Percentiles rank a stretch among this genome's conserved stretches.
Evolutionary conservation across 768 basidiomycete genomes (phyloP).

Genomic region (Floccularia luteovirens): DNA sequence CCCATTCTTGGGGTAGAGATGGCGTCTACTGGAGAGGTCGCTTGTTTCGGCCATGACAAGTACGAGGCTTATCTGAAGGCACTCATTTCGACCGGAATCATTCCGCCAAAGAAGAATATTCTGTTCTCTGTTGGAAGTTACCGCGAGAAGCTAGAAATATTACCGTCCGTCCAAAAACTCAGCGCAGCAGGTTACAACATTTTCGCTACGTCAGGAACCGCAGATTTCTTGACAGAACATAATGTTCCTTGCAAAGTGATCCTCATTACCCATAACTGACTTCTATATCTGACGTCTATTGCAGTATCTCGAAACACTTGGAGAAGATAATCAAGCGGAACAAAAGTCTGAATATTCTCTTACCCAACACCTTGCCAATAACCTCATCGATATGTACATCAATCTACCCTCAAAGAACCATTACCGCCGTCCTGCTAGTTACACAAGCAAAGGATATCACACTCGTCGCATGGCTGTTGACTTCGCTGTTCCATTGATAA

Average conservation of each 20-base stretch:
- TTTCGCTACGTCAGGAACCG: constrained; percentile 94
- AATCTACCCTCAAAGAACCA: constrained; percentile 98
- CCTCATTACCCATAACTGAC: neutral
- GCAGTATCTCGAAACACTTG: constrained; percentile 86
- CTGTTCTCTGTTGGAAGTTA: constrained; percentile 95
- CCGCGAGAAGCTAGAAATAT: constrained; percentile 93
- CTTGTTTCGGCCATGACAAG: constrained; percentile 96
- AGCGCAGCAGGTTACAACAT: constrained; percentile 90
- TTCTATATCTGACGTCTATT: constrained; percentile 2
- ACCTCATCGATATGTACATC: constrained; percentile 99
- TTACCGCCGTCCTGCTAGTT: constrained; percentile 94
- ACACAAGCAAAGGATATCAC: constrained; percentile 93
- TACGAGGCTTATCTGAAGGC: constrained; percentile 99
- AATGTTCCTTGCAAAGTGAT: constrained; percentile 90
- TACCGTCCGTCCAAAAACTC: constrained; percentile 94
- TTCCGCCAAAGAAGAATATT: constrained; percentile 95
- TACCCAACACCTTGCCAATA: constrained; percentile 93
- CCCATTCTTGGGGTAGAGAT: constrained; percentile 98
- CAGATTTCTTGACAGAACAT: constrained; percentile 96
- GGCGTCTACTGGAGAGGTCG: constrained; percentile 99
- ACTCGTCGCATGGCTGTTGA: constrained; percentile 99
- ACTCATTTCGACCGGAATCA: constrained; percentile 92
- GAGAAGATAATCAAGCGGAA: constrained; percentile 61
- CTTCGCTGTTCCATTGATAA: constrained; percentile 94
- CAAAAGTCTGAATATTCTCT: constrained; percentile 98